A percentile compares a stretch with the other conserved stretches of the same genome.
phyloP scores from a whole-genome alignment of 257 asterid species.

The Penstemon davidsonii region DNA sequence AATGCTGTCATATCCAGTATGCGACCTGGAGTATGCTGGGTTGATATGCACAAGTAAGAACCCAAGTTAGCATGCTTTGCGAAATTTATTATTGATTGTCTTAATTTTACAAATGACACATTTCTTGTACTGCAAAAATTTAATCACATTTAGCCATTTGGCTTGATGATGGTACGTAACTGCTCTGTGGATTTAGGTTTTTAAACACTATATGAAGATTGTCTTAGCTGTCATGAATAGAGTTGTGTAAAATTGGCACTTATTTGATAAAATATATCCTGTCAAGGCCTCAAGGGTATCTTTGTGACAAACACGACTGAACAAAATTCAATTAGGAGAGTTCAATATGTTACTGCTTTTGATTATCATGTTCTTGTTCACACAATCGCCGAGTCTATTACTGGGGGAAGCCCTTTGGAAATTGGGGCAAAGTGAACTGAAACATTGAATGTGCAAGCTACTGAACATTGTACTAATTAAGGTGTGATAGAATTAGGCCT shows the following conservation, averaged over 20 bases:
- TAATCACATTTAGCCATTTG: neutral
- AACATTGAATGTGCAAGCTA: neutral
- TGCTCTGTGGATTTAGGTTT: constrained; percentile 20
- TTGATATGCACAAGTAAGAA: constrained; percentile 91
- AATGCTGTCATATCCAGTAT: constrained; percentile 86
- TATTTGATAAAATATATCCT: constrained; percentile 6
- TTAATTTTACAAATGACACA: neutral
- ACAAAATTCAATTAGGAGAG: neutral
- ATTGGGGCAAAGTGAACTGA: neutral
- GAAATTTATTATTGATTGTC: constrained; percentile 17
- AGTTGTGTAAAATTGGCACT: constrained; percentile 4
- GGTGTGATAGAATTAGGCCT: neutral
- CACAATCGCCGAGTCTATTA: neutral
- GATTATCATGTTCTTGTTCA: neutral
- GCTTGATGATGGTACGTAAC: neutral
- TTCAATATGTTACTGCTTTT: neutral
- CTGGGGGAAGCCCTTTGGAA: neutral
- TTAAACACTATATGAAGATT: constrained; percentile 16
- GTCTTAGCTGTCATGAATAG: constrained; percentile 12
- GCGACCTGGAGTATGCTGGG: constrained; percentile 95
- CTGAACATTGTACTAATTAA: neutral
- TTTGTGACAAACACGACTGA: neutral
- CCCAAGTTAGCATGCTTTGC: constrained; percentile 21
- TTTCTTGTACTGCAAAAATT: neutral
- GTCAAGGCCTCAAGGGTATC: neutral